Evolutionary conservation across 352 stramenopile genomes (phyloP).

Genomic region (Globisporangium nunn): DNA sequence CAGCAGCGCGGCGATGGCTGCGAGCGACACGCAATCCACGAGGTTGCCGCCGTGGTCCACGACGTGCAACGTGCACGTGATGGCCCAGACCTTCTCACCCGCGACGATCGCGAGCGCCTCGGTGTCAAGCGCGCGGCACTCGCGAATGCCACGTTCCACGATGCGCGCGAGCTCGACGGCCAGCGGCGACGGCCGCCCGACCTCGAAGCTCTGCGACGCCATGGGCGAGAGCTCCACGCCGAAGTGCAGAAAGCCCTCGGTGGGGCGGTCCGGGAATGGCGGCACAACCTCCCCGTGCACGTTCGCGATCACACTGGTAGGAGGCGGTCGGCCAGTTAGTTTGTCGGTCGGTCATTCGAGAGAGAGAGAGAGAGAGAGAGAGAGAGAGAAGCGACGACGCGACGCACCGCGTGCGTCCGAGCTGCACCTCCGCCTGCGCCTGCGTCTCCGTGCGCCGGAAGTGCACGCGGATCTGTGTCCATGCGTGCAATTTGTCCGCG

Average conservation of each 20-base stretch:
- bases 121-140: slow-evolving; percentile 90
- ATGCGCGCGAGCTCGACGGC: slow-evolving; percentile 82
- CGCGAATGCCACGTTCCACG: slow-evolving; percentile 88
- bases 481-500: not conserved
- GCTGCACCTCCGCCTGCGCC: slow-evolving; percentile 73
- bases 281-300: slow-evolving; percentile 81
- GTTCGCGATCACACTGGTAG: slow-evolving; percentile 62
- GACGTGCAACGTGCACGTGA: slow-evolving; percentile 88
- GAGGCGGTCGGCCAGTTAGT: not conserved
- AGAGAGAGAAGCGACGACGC: not conserved
- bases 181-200: slow-evolving; percentile 34
- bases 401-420: slow-evolving; percentile 64
- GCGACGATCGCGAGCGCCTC: slow-evolving; percentile 91
- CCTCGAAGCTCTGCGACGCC: slow-evolving; percentile 76
- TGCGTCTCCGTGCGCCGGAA: slow-evolving; percentile 71
- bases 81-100: slow-evolving; percentile 92
- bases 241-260: slow-evolving; percentile 84
- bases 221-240: slow-evolving; percentile 80
- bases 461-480: slow-evolving; percentile 57
- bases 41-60: slow-evolving; percentile 92
- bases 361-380: too few relatives aligned
- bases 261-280: slow-evolving; percentile 81
- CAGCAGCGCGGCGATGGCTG: slow-evolving; percentile 90
- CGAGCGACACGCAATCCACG: slow-evolving; percentile 87
- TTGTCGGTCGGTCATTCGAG: too few relatives aligned